phyloP scores from a whole-genome alignment of 345 rosid species.

The Trapa incisa region DNA sequence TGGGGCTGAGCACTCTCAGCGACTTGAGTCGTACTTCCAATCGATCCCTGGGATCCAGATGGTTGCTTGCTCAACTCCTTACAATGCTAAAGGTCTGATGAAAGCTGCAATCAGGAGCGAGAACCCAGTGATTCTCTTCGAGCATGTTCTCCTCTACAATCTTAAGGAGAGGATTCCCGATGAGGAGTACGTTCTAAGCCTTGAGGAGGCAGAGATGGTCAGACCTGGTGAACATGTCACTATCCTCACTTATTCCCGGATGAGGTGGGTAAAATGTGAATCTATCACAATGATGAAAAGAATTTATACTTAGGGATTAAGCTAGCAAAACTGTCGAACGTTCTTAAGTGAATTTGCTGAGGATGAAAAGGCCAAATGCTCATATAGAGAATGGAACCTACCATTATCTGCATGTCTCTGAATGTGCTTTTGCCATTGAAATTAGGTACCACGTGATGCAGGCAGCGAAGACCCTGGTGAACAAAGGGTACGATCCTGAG shows the following conservation, averaged over 20 bases:
- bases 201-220: constrained; percentile 96
- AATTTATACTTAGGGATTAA: too few relatives aligned
- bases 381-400: too few relatives aligned
- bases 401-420: background rate
- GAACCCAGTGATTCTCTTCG: constrained; percentile 88
- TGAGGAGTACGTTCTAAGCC: constrained; percentile 72
- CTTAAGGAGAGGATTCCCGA: constrained; percentile 93
- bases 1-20: constrained; percentile 97
- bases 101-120: constrained; percentile 94
- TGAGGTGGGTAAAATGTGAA: constrained; percentile 25
- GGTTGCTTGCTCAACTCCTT: constrained; percentile 97
- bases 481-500: constrained; percentile 91
- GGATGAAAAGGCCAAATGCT: too few relatives aligned
- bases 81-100: constrained; percentile 94
- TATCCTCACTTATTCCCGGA: constrained; percentile 77
- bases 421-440: background rate
- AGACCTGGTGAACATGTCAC: constrained; percentile 88
- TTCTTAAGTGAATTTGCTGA: too few relatives aligned
- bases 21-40: constrained; percentile 90
- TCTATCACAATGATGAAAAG: too few relatives aligned
- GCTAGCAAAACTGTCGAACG: too few relatives aligned
- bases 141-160: constrained; percentile 91
- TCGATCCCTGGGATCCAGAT: constrained; percentile 97
- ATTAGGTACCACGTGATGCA: constrained; percentile 75
- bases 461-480: constrained; percentile 81